Evolutionary conservation across 441 rosid species (phyloP), one percentile per base, ranked within the genome.

Genomic region (Theobroma grandiflorum): DNA sequence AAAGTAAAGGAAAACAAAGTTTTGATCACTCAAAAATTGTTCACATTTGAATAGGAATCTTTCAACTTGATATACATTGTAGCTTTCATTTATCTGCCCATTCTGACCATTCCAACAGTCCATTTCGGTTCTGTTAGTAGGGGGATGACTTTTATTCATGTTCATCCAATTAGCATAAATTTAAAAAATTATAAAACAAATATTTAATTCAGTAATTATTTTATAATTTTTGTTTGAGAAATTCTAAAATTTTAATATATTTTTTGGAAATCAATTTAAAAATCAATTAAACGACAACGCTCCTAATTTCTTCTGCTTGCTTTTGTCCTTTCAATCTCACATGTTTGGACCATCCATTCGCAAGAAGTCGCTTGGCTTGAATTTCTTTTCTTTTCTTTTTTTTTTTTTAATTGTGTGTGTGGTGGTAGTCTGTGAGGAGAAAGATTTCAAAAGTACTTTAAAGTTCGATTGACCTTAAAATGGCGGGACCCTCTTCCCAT

Each of bases 361-460:
- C 31, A 26, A 26, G 31, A 26, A 26, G 31, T 26, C 31, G 31
- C 31, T 26, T 26, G 0, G 31, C 31, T 26, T 26, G 31, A 26
- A 26, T 26, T 26, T 26, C 31, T 26, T 26, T 26, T 26, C 31
- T 26, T 0, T 26, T 26, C 31, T 26, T 26, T 26, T 26, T 26
- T 26, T 26, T 26, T 26, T 26, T 26, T 26, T 26, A 26, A 26
- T 26, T 26, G 31, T 26, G 31, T 1, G 31, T 55, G 75, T 70
- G 80, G 83, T 43, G 59, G 40, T 33, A 53, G 55, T 26, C 31
- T 26, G 31, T 26, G 31, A 26, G 31, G 1, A 26, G 31, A 26
- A 26, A 64, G 64, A 65, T 72, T 45, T 78, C 57, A 37, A 66
- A 65, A 43, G 53, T 76, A 55, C 69, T 49, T 2, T 1, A 3